Evolutionary conservation across 495 filamentous ascomycete genomes (phyloP), one percentile per base, ranked within the genome.

Genomic region (Lasiosphaeris hirsuta): DNA sequence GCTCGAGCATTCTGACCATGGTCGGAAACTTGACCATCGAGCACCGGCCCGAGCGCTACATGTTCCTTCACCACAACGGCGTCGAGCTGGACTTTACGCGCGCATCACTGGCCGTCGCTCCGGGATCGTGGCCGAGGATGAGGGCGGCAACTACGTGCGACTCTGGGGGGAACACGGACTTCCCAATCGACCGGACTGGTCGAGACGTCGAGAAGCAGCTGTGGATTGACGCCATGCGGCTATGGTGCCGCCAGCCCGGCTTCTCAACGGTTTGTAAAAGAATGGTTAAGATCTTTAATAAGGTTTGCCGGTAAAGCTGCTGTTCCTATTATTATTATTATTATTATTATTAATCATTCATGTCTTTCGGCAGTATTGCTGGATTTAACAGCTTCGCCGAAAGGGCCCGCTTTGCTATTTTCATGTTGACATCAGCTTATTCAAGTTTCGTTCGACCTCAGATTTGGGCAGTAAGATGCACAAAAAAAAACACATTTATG

Each of bases 31-130:
- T 54, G 15, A 38, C 23, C 1, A 7, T 57, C 1, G n/a, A 61
- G n/a, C 51, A 56, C 6, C 10, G 41, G 15, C 10, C 23, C 2
- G 23, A 18, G 19, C 9, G 45, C 1, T 13, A 72, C 18, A 78
- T 83, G 65, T 84, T 83, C 52, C 71, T 82, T 47, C 81, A 84
- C 61, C 76, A 77, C 51, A 81, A 80, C 59, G 77, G 76, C 41
- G 77, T 78, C 51, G 83, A 83, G 56, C 77, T 82, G 56, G 79
- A 84, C 55, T 78, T 79, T 9, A 54, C 57, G 15, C 59, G 15
- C 59, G 45, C 15, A 52, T 68, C 23, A n/a, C 39, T 34, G 52
- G 57, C 11, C 4, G 18, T 11, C 34, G 56, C 9, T 46, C 37
- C 10, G 37, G 33, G 10, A 35, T 66, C 14, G 18, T 56, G 7